Conservation (phyloP, 345 rosid species). For the Gossypium australe region DNA sequence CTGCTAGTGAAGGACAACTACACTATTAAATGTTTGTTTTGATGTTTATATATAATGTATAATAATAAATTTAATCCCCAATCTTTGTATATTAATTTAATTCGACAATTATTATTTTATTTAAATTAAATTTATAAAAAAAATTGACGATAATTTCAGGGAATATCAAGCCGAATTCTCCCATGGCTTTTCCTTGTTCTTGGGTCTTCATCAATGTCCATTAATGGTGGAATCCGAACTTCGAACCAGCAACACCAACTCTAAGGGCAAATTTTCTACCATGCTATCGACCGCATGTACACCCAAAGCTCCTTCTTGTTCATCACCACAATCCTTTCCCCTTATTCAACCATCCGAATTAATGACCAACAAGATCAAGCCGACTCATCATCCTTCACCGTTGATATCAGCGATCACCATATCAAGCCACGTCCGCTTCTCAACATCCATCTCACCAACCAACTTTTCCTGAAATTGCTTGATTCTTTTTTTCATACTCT, state of each 20-base stretch:
- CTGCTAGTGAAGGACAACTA: no score
- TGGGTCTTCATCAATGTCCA: constrained; percentile 23
- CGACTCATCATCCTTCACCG: no score
- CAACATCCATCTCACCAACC: no score
- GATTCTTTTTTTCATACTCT: no score
- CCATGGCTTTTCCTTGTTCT: background rate
- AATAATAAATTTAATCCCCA: no score
- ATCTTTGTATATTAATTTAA: no score
- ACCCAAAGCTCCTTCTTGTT: background rate
- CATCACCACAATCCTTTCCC: constrained; percentile 33
- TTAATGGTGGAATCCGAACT: constrained; percentile 55
- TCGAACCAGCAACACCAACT: constrained; percentile 18
- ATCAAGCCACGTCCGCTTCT: no score
- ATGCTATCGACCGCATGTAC: constrained; percentile 6
- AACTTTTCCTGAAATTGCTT: no score
- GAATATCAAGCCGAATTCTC: background rate
- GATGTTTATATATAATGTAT: no score
- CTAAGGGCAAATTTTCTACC: constrained; percentile 1
- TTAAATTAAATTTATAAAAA: background rate
- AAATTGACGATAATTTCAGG: background rate
- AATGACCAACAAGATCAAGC: constrained; percentile 23
- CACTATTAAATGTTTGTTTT: no score
- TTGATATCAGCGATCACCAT: no score
- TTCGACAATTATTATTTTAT: no score
- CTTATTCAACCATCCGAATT: constrained; percentile 56